A percentile compares a stretch with the other conserved stretches of the same genome.
Evolutionary conservation across 805 yeast genomes (phyloP).

Genomic region (Candida boidinii): DNA sequence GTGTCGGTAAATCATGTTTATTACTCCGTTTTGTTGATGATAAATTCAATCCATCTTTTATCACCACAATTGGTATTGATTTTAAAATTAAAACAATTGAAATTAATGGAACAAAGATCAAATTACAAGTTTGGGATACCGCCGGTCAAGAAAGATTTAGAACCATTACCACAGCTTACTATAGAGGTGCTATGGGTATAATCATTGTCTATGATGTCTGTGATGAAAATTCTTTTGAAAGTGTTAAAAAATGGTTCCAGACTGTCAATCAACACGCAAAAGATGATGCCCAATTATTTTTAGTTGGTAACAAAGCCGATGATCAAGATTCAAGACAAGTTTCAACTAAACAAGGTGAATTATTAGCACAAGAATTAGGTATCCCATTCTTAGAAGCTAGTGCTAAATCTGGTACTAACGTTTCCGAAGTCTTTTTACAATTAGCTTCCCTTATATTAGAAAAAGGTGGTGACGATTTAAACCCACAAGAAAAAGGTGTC

Average conservation of each 20-base stretch:
- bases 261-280: constrained; percentile 95
- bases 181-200: constrained; percentile 86
- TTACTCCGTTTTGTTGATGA: constrained; percentile 91
- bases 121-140: constrained; percentile 94
- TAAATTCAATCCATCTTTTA: constrained; percentile 92
- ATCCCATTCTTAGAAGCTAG: constrained; percentile 93
- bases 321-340: constrained; percentile 84
- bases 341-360: constrained; percentile 82
- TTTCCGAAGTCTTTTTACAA: constrained; percentile 84
- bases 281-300: constrained; percentile 88
- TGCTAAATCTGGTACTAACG: constrained; percentile 90
- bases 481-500: constrained; percentile 11
- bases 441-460: constrained; percentile 83
- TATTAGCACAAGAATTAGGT: constrained; percentile 76
- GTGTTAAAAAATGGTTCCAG: constrained; percentile 90
- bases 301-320: constrained; percentile 95
- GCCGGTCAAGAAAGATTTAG: constrained; percentile 97
- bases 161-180: constrained; percentile 88
- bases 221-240: constrained; percentile 85
- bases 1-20: constrained; percentile 85
- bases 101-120: constrained; percentile 84
- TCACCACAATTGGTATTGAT: constrained; percentile 97
- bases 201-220: constrained; percentile 78
- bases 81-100: constrained; percentile 96
- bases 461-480: constrained; percentile 43